phyloP scores from a whole-genome alignment of 257 asterid genomes.

The Solanum piurae region DNA sequence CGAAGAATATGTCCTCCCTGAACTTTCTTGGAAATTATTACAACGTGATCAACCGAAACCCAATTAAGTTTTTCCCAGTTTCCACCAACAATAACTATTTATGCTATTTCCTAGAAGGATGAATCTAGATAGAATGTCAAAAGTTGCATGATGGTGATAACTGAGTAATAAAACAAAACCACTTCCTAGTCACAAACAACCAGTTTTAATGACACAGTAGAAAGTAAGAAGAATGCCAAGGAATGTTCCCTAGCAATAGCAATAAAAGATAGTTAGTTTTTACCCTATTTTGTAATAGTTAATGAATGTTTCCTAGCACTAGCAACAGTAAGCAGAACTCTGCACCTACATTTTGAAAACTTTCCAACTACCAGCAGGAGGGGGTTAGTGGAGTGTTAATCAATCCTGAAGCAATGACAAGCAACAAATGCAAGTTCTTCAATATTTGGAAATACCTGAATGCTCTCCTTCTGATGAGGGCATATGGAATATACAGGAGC shows the following conservation, averaged over 20 bases:
- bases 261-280: neutral
- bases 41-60: neutral
- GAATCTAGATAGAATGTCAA: neutral
- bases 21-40: neutral
- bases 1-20: neutral
- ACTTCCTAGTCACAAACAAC: neutral
- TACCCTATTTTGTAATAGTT: neutral
- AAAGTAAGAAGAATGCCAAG: neutral
- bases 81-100: neutral
- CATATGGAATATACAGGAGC: conserved; percentile 95
- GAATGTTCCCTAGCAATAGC: neutral
- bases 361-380: neutral
- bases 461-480: conserved; percentile 92
- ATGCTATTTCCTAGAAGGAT: neutral
- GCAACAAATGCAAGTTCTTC: neutral
- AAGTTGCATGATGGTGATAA: neutral
- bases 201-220: neutral
- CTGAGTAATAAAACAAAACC: neutral
- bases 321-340: neutral
- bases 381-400: neutral
- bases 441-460: conserved; percentile 50
- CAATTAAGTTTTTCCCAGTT: neutral
- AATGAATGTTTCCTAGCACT: neutral
- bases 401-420: neutral
- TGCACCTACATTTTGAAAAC: neutral